A percentile compares a stretch with the other conserved stretches of the same genome.
Evolutionary conservation across 371 early-diverging fungal genomes (phyloP).

Genomic region (Mortierella sp.): DNA sequence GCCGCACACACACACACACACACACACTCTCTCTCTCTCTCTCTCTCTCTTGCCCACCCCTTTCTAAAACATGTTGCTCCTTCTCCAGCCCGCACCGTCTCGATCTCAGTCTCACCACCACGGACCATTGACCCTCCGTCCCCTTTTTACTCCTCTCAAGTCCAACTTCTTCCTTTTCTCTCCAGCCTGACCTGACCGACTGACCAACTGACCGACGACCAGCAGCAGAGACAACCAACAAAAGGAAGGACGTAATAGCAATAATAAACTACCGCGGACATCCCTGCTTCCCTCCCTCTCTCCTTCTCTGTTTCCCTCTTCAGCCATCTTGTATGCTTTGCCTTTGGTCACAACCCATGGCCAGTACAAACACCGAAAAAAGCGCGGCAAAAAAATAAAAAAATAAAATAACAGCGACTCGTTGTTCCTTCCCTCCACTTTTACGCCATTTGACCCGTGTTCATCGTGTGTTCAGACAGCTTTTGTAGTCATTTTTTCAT

Average conservation of each 20-base stretch:
- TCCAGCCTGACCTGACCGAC: no score
- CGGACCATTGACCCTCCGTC: neutral
- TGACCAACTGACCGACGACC: no score
- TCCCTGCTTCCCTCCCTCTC: neutral
- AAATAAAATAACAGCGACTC: neutral
- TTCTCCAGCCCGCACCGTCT: neutral
- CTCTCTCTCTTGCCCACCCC: neutral
- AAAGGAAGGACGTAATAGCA: no score
- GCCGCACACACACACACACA: no score
- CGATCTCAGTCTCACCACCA: neutral
- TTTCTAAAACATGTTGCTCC: neutral
- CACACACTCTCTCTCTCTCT: neutral
- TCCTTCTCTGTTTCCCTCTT: neutral
- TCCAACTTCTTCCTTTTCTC: no score
- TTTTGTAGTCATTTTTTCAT: neutral
- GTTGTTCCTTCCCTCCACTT: neutral
- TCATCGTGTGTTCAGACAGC: neutral
- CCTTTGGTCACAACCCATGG: neutral
- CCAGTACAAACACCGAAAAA: neutral
- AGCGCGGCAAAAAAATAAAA: neutral
- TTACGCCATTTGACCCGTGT: neutral
- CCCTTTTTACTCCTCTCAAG: no score
- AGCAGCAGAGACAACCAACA: no score
- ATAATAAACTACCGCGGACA: no score
- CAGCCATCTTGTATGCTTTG: neutral